These are phyloP conservation scores for Dioscorea dumetorum DNA, from an alignment of 106 monocot genomes.

Conservation along the genomic window DNA sequence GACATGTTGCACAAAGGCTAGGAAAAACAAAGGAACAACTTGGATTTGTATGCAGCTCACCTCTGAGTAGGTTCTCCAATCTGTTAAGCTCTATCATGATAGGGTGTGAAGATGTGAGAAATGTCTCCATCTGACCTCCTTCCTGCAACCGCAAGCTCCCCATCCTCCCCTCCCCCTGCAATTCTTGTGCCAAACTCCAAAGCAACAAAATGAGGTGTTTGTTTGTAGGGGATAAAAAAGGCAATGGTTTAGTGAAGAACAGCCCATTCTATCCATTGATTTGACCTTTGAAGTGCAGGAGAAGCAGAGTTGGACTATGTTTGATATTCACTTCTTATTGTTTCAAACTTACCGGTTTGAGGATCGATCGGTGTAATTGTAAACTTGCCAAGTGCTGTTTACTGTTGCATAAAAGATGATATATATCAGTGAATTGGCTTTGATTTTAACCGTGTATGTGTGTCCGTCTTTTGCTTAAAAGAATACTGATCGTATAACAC, in stretches of 20 bases:
- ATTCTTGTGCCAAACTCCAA: neutral
- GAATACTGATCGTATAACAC: no score
- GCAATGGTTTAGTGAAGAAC: slow-evolving; percentile 1
- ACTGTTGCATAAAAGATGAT: no score
- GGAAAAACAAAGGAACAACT: neutral
- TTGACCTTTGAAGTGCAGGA: neutral
- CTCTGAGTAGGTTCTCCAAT: slow-evolving; percentile 15
- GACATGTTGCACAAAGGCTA: no score
- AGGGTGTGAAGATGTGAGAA: neutral
- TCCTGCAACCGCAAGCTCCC: slow-evolving; percentile 6
- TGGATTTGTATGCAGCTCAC: neutral
- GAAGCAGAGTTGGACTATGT: no score
- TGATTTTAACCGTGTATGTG: no score
- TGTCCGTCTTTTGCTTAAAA: no score
- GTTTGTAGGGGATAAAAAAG: neutral
- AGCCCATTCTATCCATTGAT: neutral
- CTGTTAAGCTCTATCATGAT: slow-evolving; percentile 5
- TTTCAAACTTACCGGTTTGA: no score
- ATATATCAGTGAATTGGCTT: no score
- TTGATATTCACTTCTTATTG: no score
- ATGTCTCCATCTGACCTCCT: neutral
- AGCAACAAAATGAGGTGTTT: no score
- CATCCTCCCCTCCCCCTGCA: neutral
- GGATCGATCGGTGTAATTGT: no score
- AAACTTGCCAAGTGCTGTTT: no score